Evolutionary conservation across 2,329 filamentous ascomycete species (phyloP).

Genomic region (Aspergillus udagawae): DNA sequence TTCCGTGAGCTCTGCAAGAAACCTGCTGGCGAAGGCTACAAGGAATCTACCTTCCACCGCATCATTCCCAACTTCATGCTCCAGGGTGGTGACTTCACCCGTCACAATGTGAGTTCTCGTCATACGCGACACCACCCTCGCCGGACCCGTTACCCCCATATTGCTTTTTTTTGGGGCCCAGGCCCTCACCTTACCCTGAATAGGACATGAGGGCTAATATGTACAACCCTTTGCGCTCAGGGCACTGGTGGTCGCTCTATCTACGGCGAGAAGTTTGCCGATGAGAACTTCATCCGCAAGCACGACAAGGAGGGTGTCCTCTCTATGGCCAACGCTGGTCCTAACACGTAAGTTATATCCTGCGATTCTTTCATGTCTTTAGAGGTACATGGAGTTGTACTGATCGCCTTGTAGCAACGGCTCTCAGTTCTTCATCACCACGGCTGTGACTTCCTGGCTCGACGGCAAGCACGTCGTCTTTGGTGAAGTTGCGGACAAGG

Average conservation of each 20-base stretch:
- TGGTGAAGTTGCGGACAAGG: slow-evolving; percentile 56
- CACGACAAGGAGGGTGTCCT: slow-evolving; percentile 74
- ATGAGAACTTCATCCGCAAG: slow-evolving; percentile 82
- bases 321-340: slow-evolving; percentile 93
- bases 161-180: neutral
- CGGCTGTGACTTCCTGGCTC: slow-evolving; percentile 62
- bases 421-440: slow-evolving; percentile 71
- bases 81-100: slow-evolving; percentile 94
- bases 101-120: slow-evolving; percentile 68
- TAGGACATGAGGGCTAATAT: slow-evolving; percentile 9
- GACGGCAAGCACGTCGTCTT: slow-evolving; percentile 69
- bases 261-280: slow-evolving; percentile 90
- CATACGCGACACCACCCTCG: neutral
- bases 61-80: slow-evolving; percentile 94
- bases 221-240: slow-evolving; percentile 42
- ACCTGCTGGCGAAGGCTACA: slow-evolving; percentile 79
- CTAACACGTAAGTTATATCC: slow-evolving; percentile 67
- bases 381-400: neutral
- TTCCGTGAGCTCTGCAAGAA: slow-evolving; percentile 79
- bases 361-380: neutral
- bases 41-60: slow-evolving; percentile 82
- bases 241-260: slow-evolving; percentile 90
- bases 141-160: neutral
- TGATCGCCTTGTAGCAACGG: slow-evolving; percentile 50
- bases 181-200: neutral